Evolutionary conservation across 441 rosid genomes (phyloP), one percentile per base, ranked within the genome.

Genomic region (Gossypium davidsonii): DNA sequence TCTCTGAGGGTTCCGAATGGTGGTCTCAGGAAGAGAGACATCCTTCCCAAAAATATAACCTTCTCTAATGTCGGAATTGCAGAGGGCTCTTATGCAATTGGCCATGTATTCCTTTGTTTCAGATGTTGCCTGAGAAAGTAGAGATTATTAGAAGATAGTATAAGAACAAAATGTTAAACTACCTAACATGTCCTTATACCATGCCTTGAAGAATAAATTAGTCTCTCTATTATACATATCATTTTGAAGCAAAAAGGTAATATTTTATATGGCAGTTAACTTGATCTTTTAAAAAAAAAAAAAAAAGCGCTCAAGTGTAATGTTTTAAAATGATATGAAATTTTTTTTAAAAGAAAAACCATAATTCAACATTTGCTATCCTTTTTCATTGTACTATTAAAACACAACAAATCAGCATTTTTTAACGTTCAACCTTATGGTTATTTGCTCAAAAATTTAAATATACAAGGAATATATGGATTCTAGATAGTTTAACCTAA

Each of bases 1-100:
- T 67, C 78, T 85, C 78, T 81, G 83, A 0, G 90, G 87, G 17
- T 75, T 58, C 52, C 80, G 91, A 53, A 93, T 85, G 44, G 72
- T 80, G 12, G 97, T 93, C 84, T 93, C 97, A 0, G 98, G 98
- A 49, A 93, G 91, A 56, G 97, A 86, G 23, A 78, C 89, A 51
- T 93, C 98, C 81, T 91, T 93, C 37, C 98, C 97, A 58, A 91
- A 84, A 64, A 86, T 82, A 70, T 90, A 93, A 64, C 92, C 98
- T 89, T 83, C 93, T 76, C 88, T 88, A 52, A 86, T 83, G 71
- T 93, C 98, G 3, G 97, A 66, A 51, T 93, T 91, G 88, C 98
- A 93, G 73, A 93, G 88, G 49, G 97, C 91, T 79, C 96, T 85
- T 74, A 91, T 88, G 87, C 92, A 90, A 64, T 87, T 88, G 51